Conservation (phyloP, 2,329 filamentous ascomycete species). For the Diaporthe sp. region DNA sequence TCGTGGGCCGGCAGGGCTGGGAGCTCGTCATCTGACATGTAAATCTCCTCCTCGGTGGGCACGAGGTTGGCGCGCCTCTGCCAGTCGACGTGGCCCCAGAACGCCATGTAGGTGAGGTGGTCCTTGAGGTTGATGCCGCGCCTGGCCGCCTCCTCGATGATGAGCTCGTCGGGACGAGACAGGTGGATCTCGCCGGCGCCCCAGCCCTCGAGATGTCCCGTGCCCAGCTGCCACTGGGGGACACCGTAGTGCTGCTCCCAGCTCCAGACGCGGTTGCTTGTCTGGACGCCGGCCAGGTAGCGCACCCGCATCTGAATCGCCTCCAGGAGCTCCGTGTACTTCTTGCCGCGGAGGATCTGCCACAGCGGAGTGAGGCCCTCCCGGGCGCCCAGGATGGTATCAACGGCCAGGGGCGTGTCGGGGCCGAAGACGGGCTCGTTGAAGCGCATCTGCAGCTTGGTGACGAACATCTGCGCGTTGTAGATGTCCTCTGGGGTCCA, state of each 20-base stretch:
- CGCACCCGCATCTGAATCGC: constrained; percentile 70
- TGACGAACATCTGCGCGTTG: constrained; percentile 73
- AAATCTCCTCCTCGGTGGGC: constrained; percentile 64
- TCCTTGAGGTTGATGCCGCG: constrained; percentile 67
- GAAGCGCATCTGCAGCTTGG: constrained; percentile 81
- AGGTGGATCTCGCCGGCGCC: constrained; percentile 62
- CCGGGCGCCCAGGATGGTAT: constrained; percentile 72
- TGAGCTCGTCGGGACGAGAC: constrained; percentile 68
- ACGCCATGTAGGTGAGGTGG: constrained; percentile 68
- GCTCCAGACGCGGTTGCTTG: constrained; percentile 48
- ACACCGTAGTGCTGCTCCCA: constrained; percentile 59
- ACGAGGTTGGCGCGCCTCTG: constrained; percentile 64
- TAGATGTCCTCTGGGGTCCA: constrained; percentile 74
- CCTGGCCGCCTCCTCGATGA: constrained; percentile 68
- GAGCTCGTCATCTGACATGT: constrained; percentile 63
- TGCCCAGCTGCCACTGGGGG: constrained; percentile 65
- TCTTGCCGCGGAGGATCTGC: constrained; percentile 70
- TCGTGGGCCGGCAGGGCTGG: constrained; percentile 41
- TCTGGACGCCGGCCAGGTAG: constrained; percentile 55
- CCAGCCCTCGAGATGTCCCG: constrained; percentile 69
- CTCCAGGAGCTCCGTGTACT: constrained; percentile 57
- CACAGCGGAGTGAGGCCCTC: constrained; percentile 67
- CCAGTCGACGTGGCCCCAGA: constrained; percentile 74
- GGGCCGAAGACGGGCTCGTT: constrained; percentile 72
- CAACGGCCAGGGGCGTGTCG: constrained; percentile 63